Evolutionary conservation across 139 green algal species (phyloP), one percentile per base, ranked within the genome.

Genomic region (Penium margaritaceum): DNA sequence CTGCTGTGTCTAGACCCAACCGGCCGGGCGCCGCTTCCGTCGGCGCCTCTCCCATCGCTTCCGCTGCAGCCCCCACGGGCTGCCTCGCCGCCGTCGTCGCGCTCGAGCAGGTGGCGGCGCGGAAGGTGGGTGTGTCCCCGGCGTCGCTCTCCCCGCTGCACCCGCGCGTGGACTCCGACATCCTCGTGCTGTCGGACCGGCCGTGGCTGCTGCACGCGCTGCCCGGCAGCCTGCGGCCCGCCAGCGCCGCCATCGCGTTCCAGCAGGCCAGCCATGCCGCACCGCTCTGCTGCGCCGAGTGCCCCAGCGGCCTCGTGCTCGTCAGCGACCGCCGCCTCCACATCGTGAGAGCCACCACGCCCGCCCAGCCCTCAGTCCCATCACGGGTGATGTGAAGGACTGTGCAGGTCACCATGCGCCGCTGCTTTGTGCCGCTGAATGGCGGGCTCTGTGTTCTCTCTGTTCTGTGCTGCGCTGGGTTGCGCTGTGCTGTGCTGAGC

Each of bases 121-220:
- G 75, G 53, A 69, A 55, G 21, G 67, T 82, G 12, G 75, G 75
- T 29, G 38, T 73, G 0, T 79, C 75, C 30, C 75, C 75, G 7
- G 75, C 79, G 32, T 64, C 57, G 35, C 47, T 82, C 2, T 24
- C 65, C 3, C 74, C 57, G n/a, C 33, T 81, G 36, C 9, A 44
- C 2, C 24, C 68, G 15, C 62, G 32, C 0, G 29, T 77, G 30
- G 21, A 27, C 21, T 78, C 37, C 24, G 68, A 81, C 27, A 47
- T 81, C 9, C 44, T 82, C 27, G 75, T 54, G 9, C 41, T 82
- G 21, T 79, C 60, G 41, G 69, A 82, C 51, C 30, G 69, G 2
- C 75, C 75, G 12, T 82, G 75, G 75, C 68, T 82, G 60, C 39
- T 82, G 35, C 51, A 75, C 12, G 33, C 32, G 61, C 19, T 41